A percentile compares a stretch with the other conserved stretches of the same genome.
Evolutionary conservation across 192 early-diverging fungal genomes (phyloP).

Genomic region (Gaertneriomyces semiglobifer): DNA sequence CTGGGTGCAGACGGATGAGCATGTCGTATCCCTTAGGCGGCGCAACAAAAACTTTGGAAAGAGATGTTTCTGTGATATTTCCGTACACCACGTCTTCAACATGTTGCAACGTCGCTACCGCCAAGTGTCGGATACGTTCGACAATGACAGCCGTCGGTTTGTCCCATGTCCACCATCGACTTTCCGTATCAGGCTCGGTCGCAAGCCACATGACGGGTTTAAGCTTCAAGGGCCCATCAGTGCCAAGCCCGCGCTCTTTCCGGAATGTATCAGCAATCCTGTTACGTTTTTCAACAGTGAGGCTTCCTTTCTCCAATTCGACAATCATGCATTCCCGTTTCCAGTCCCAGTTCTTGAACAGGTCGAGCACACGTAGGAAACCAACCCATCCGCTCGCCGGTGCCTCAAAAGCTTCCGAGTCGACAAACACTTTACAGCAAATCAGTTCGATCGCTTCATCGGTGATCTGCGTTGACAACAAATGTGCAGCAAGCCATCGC

Average conservation of each 20-base stretch:
- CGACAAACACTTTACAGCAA: constrained; percentile 67
- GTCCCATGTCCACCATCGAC: constrained; percentile 55
- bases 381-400: constrained; percentile 69
- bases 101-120: constrained; percentile 58
- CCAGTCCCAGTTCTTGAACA: constrained; percentile 76
- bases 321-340: constrained; percentile 72
- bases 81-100: constrained; percentile 42
- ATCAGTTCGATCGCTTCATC: constrained; percentile 80
- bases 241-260: constrained; percentile 1
- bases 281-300: constrained; percentile 35
- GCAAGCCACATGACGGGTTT: constrained; percentile 59
- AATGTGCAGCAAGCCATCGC: constrained; percentile 83
- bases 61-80: constrained; percentile 33
- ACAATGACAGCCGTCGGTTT: constrained; percentile 57
- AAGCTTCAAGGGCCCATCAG: not conserved
- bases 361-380: constrained; percentile 69
- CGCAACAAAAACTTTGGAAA: constrained; percentile 66
- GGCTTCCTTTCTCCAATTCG: constrained; percentile 64
- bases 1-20: constrained; percentile 64
- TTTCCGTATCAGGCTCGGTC: constrained; percentile 58
- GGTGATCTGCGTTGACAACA: constrained; percentile 54
- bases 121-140: constrained; percentile 61
- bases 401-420: constrained; percentile 47
- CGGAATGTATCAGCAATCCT: constrained; percentile 48
- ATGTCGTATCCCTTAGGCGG: constrained; percentile 76